Conservation (phyloP, 2,329 filamentous ascomycete species). For the Colletotrichum gigasporum region DNA sequence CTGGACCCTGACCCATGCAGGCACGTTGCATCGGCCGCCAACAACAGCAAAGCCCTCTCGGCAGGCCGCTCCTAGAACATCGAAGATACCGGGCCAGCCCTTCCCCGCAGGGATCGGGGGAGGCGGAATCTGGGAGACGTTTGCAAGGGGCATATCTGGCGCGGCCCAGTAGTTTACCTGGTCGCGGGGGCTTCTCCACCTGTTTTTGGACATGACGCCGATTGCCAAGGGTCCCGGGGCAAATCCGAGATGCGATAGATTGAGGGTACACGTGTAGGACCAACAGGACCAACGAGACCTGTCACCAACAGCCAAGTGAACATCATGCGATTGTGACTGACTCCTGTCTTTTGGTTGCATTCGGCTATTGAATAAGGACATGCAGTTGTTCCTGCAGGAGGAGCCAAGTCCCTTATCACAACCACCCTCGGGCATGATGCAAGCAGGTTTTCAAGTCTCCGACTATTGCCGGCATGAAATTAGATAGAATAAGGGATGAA, state of each 20-base stretch:
- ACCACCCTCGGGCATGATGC: no score
- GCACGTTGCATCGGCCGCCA: not conserved
- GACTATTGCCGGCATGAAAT: no score
- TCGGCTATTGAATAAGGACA: not conserved
- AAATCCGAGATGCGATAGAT: not conserved
- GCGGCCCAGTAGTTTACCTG: not conserved
- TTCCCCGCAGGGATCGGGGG: not conserved
- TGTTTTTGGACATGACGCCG: not conserved
- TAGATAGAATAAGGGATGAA: no score
- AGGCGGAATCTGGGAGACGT: not conserved
- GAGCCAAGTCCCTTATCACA: no score
- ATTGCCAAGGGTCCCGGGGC: not conserved
- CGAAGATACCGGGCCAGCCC: not conserved
- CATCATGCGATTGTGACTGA: not conserved
- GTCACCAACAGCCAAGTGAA: not conserved
- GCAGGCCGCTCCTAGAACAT: not conserved
- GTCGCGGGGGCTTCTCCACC: not conserved
- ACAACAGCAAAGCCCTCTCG: not conserved
- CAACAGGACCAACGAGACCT: not conserved
- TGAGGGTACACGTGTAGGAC: no score
- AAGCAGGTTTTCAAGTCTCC: no score
- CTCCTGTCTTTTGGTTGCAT: not conserved
- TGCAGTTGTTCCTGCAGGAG: no score
- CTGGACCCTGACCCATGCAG: slow-evolving; percentile 7
- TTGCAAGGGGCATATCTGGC: not conserved